Conservation (phyloP, 1,284 basidiomycete species). For the Stereum hirsutum region DNA sequence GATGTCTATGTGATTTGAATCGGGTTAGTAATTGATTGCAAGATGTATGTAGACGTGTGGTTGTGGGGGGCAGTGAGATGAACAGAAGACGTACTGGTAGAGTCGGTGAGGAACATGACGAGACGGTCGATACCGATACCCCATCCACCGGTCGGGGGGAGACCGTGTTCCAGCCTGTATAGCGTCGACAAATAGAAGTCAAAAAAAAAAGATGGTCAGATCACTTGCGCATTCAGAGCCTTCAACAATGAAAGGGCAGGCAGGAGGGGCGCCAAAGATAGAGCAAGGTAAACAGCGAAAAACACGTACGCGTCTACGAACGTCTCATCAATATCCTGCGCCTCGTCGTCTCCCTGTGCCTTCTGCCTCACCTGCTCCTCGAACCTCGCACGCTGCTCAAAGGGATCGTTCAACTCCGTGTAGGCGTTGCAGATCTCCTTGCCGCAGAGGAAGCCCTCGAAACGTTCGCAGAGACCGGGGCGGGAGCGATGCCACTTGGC, state of each 20-base stretch:
- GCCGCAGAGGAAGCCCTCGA: slow-evolving; percentile 97
- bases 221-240: too few relatives aligned
- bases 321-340: slow-evolving; percentile 93
- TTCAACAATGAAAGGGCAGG: too few relatives aligned
- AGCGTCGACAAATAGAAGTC: slow-evolving; percentile 4
- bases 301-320: slow-evolving; percentile 80
- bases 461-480: slow-evolving; percentile 94
- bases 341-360: slow-evolving; percentile 96
- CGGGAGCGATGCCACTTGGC: slow-evolving; percentile 94
- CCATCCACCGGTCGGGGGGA: slow-evolving; percentile 97
- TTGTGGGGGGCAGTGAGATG: slow-evolving; percentile 12
- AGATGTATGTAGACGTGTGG: slow-evolving; percentile 16
- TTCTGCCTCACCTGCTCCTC: slow-evolving; percentile 95
- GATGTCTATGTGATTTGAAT: slow-evolving; percentile 46
- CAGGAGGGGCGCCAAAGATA: too few relatives aligned
- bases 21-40: neutral
- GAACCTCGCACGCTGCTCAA: slow-evolving; percentile 93
- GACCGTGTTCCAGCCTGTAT: slow-evolving; percentile 85
- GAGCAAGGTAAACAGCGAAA: neutral
- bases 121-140: slow-evolving; percentile 90
- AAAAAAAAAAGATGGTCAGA: neutral
- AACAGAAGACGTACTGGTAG: slow-evolving; percentile 54
- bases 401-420: slow-evolving; percentile 97
- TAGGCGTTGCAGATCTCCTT: slow-evolving; percentile 99
- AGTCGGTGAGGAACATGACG: slow-evolving; percentile 95